Evolutionary conservation across 352 stramenopile species (phyloP).

Genomic region (Globisporangium alternatum): DNA sequence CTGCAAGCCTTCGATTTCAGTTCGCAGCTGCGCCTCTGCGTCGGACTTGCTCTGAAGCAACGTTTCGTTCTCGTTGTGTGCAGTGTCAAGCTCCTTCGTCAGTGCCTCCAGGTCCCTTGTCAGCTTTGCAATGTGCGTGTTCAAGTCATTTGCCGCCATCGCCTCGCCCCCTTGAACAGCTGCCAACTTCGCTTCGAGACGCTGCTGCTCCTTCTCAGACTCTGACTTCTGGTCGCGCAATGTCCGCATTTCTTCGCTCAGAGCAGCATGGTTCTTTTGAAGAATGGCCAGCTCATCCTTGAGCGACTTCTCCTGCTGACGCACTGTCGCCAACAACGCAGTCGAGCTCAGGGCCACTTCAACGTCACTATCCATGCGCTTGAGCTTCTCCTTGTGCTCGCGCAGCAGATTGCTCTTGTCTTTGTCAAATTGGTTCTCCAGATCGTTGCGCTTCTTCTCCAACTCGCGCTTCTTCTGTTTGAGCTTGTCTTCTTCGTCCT

Average conservation of each 20-base stretch:
- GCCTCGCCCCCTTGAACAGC: background rate
- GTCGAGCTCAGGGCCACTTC: constrained; percentile 52
- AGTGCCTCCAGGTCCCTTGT: background rate
- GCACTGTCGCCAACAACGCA: background rate
- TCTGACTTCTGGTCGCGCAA: background rate
- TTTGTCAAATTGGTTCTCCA: constrained; percentile 69
- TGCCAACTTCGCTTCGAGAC: constrained; percentile 1
- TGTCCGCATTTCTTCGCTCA: background rate
- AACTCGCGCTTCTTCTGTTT: constrained; percentile 63
- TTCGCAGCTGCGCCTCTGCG: background rate
- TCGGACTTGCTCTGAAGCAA: background rate
- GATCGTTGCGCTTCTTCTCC: constrained; percentile 63
- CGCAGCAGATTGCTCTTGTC: constrained; percentile 52
- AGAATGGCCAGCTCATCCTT: background rate
- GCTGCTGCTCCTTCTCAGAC: background rate
- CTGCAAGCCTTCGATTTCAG: background rate
- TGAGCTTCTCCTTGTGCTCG: constrained; percentile 63
- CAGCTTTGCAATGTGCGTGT: background rate
- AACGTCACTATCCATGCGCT: constrained; percentile 50
- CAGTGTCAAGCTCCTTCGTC: constrained; percentile 3
- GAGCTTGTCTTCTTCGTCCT: constrained; percentile 50
- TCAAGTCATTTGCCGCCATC: background rate
- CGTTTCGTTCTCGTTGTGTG: background rate
- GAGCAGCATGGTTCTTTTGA: background rate
- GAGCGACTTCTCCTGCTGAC: background rate